Conservation (phyloP, 805 yeast species). For the Wickerhamomyces canadensis region DNA sequence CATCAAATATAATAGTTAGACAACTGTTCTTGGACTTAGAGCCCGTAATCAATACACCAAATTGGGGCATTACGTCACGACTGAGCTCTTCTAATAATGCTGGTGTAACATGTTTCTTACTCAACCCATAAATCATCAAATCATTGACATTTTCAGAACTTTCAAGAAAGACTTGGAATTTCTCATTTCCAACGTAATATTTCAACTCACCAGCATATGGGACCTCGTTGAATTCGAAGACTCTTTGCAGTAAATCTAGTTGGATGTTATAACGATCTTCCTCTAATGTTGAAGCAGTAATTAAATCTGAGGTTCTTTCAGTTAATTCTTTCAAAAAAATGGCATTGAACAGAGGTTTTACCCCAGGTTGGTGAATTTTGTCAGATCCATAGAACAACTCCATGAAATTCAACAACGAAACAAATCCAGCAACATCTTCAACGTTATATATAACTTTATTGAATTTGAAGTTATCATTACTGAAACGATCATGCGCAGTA, state of each 20-base stretch:
- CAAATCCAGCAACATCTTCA: slow-evolving; percentile 19
- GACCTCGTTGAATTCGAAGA: slow-evolving; percentile 30
- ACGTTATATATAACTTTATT: slow-evolving; percentile 19
- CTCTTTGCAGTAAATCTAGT: slow-evolving; percentile 29
- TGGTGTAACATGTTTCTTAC: slow-evolving; percentile 2
- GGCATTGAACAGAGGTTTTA: slow-evolving; percentile 36
- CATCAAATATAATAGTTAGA: not conserved
- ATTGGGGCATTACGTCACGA: not conserved
- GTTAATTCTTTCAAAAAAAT: slow-evolving; percentile 54
- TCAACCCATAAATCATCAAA: slow-evolving; percentile 15
- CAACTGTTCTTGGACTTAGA: not conserved
- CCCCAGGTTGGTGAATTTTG: slow-evolving; percentile 19
- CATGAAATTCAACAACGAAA: slow-evolving; percentile 19
- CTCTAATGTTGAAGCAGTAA: slow-evolving; percentile 51
- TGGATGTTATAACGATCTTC: slow-evolving; percentile 25
- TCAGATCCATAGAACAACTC: slow-evolving; percentile 24
- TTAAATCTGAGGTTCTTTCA: slow-evolving; percentile 63
- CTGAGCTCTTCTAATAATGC: not conserved
- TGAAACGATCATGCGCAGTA: slow-evolving; percentile 7
- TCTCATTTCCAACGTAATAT: slow-evolving; percentile 53
- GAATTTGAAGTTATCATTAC: slow-evolving; percentile 8
- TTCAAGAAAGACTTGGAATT: slow-evolving; percentile 67
- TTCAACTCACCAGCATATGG: slow-evolving; percentile 80
- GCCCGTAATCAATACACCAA: not conserved
- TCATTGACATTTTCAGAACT: slow-evolving; percentile 50